phyloP scores from a whole-genome alignment of 2,329 filamentous ascomycete species.

The Pestalotiopsis sp. region DNA sequence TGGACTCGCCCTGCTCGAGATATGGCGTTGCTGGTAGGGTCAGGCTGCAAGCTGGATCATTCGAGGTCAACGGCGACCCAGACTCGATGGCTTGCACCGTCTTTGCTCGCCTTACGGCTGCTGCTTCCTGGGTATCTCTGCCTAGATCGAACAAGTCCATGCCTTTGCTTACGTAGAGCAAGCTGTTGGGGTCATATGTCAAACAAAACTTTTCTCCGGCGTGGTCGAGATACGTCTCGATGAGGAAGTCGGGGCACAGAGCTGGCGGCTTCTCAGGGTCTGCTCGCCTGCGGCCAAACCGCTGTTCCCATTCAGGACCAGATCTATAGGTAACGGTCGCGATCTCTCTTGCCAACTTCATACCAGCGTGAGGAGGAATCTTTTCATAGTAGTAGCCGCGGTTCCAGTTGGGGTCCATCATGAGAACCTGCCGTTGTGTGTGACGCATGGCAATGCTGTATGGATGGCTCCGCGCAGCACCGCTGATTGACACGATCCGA shows the following conservation, averaged over 20 bases:
- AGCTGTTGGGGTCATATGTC: slow-evolving; percentile 92
- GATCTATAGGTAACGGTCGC: slow-evolving; percentile 96
- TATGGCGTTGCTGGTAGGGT: slow-evolving; percentile 84
- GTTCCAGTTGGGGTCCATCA: slow-evolving; percentile 99
- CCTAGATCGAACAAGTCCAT: slow-evolving; percentile 98
- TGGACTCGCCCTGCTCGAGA: slow-evolving; percentile 69
- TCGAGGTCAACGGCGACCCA: slow-evolving; percentile 32
- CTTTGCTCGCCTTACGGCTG: slow-evolving; percentile 60
- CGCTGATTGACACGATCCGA: slow-evolving; percentile 84
- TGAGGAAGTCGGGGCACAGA: slow-evolving; percentile 94
- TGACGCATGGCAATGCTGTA: slow-evolving; percentile 99
- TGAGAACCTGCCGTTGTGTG: slow-evolving; percentile 93
- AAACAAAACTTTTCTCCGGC: slow-evolving; percentile 98
- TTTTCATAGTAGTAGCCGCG: slow-evolving; percentile 89
- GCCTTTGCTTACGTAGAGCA: slow-evolving; percentile 95
- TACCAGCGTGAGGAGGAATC: slow-evolving; percentile 89
- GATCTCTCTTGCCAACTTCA: slow-evolving; percentile 97
- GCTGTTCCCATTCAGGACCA: slow-evolving; percentile 95
- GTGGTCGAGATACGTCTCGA: slow-evolving; percentile 97
- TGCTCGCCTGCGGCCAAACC: slow-evolving; percentile 84
- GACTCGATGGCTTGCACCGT: slow-evolving; percentile 59
- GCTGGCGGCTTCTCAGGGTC: slow-evolving; percentile 86
- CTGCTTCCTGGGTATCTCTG: slow-evolving; percentile 63
- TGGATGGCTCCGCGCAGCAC: slow-evolving; percentile 90
- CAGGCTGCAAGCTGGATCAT: slow-evolving; percentile 67